Percentiles rank a stretch among this genome's conserved stretches.
phyloP scores from a whole-genome alignment of 1,284 basidiomycete genomes.

The Anthracocystis walkeri region DNA sequence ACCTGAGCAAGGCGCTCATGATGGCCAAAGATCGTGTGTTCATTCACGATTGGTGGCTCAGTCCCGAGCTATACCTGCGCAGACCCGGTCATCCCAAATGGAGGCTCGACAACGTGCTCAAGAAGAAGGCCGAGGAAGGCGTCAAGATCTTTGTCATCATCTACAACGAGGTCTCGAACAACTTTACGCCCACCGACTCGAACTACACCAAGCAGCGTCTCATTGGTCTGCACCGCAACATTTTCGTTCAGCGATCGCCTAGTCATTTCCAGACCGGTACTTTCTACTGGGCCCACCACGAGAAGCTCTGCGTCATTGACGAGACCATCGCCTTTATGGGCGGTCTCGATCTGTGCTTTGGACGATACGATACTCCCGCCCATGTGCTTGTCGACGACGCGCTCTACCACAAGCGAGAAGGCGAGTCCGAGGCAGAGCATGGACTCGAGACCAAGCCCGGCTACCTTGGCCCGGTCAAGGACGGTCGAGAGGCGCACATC shows the following conservation, averaged over 20 bases:
- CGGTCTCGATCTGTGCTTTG: conserved; percentile 85
- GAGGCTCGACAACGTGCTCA: conserved; percentile 86
- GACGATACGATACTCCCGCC: conserved; percentile 83
- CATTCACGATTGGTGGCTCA: conserved; percentile 70
- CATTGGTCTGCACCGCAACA: conserved; percentile 87
- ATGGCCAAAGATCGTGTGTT: conserved; percentile 82
- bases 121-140: conserved; percentile 93
- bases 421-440: conserved; percentile 25
- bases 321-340: conserved; percentile 98
- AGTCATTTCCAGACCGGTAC: conserved; percentile 98
- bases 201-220: conserved; percentile 92
- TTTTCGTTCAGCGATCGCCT: conserved; percentile 95
- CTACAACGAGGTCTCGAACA: conserved; percentile 92
- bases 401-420: conserved; percentile 44
- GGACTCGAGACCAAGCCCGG: conserved; percentile 34
- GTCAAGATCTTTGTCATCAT: conserved; percentile 94
- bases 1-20: conserved; percentile 90
- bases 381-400: conserved; percentile 90
- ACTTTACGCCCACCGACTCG: conserved; percentile 77
- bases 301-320: conserved; percentile 97
- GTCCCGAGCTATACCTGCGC: conserved; percentile 82
- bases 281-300: conserved; percentile 94
- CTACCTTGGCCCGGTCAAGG: conserved; percentile 67
- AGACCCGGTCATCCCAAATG: conserved; percentile 86
- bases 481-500: conserved; percentile 77